Base-by-base conservation (phyloP, 1,284 basidiomycete species). In the Cryptococcus depauperatus region DNA sequence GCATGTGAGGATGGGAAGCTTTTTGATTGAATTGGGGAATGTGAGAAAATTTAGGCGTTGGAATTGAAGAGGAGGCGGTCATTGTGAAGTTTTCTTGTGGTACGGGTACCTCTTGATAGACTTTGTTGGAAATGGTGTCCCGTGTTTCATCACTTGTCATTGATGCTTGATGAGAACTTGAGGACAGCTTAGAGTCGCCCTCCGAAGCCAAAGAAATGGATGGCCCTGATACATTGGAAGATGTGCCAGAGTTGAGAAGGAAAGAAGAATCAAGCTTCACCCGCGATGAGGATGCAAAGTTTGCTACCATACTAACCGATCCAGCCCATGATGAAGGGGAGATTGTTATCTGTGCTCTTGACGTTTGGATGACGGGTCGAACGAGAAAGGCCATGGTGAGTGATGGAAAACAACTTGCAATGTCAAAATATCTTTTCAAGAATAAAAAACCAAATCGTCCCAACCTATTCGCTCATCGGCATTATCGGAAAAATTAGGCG, bases 251-350 rank as follows among this genome's bases (percentile, higher is more conserved):
- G 44, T 42, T 35, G 23, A 44, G 25, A n/a, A n/a, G n/a, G n/a
- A n/a, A n/a, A n/a, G n/a, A n/a, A 40, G 44, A 41, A 43, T 47
- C 46, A 11, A 41, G 34, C 13, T 37, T 47, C 13, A 42, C 29
- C 34, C 51, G 34, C 18, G 47, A 55, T 30, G 44, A 52, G 30
- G 46, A 54, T 26, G 44, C 48, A 40, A 48, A 50, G 7, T 21
- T 25, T 11, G 48, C 44, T 14, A 27, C 27, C 14, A 25, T 11
- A 14, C 14, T 22, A 16, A 28, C 26, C 25, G 16, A 14, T 37
- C 18, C 22, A 7, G 13, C 22, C 16, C 35, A 37, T 14, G 22
- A 5, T 30, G 37, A n/a, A 33, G 25, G 27, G 22, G 39, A 18
- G 25, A 5, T 16, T 13, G 41, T 19, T 28, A n/a, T n/a, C n/a